These are phyloP conservation scores for Podaxis sp. DNA, from an alignment of 768 basidiomycete species.

Conservation along the genomic window DNA sequence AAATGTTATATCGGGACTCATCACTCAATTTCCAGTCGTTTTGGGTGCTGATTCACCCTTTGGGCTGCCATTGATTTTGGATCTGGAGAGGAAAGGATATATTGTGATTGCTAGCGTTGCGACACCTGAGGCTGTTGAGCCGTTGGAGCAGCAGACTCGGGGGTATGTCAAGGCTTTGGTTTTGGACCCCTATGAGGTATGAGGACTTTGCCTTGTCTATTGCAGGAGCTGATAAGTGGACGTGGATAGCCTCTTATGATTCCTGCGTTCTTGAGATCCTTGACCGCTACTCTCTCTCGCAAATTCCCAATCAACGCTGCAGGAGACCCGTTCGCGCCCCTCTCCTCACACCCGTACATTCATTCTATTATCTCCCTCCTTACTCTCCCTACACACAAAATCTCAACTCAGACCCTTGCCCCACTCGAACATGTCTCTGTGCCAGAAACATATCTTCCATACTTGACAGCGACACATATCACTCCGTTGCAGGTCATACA, in stretches of 20 bases:
- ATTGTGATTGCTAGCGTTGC: slow-evolving; percentile 82
- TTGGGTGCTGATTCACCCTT: slow-evolving; percentile 78
- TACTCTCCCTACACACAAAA: slow-evolving; percentile 45
- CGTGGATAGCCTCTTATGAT: slow-evolving; percentile 62
- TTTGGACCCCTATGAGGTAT: slow-evolving; percentile 75
- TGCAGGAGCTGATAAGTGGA: slow-evolving; percentile 8
- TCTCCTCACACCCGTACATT: slow-evolving; percentile 66
- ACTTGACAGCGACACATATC: slow-evolving; percentile 73
- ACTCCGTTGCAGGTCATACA: slow-evolving; percentile 78
- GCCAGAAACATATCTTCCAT: slow-evolving; percentile 61
- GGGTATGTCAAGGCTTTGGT: slow-evolving; percentile 84
- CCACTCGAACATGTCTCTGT: slow-evolving; percentile 75
- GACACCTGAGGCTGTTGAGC: slow-evolving; percentile 61
- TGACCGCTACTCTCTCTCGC: slow-evolving; percentile 77
- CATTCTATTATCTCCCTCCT: slow-evolving; percentile 80
- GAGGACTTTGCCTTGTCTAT: slow-evolving; percentile 15
- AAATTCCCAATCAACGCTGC: slow-evolving; percentile 76
- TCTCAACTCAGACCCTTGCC: slow-evolving; percentile 45
- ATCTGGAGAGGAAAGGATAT: slow-evolving; percentile 77
- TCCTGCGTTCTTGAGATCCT: slow-evolving; percentile 75
- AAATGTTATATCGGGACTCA: not conserved
- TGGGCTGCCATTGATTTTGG: slow-evolving; percentile 69
- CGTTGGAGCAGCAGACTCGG: slow-evolving; percentile 61
- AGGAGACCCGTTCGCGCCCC: slow-evolving; percentile 79
- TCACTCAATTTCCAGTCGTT: slow-evolving; percentile 49